Conservation (phyloP, 345 rosid genomes). For the Pugionium dolabratum region DNA sequence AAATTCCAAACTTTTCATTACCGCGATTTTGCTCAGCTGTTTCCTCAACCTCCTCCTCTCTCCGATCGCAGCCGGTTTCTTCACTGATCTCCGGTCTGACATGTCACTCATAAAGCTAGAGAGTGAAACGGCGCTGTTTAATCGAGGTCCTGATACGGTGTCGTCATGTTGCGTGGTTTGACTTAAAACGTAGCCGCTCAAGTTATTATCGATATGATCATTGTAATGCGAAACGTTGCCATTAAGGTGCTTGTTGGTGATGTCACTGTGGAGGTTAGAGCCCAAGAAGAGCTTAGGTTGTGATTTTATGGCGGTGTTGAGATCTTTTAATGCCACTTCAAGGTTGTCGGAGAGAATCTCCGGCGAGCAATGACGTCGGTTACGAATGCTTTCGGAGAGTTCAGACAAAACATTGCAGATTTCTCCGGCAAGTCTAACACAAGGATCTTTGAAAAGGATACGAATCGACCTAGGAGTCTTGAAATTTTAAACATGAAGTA, state of each 20-base stretch:
- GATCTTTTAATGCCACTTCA: conserved; percentile 69
- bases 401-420: conserved; percentile 63
- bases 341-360: conserved; percentile 75
- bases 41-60: conserved; percentile 60
- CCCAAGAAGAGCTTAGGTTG: conserved; percentile 85
- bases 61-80: conserved; percentile 25
- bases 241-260: conserved; percentile 27
- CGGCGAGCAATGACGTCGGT: conserved; percentile 72
- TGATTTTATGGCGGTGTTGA: conserved; percentile 67
- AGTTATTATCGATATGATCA: not conserved
- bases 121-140: conserved; percentile 38
- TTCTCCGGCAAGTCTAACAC: conserved; percentile 65
- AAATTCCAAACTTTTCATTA: conserved; percentile 72
- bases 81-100: conserved; percentile 47
- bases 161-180: not conserved
- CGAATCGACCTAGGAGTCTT: conserved; percentile 78
- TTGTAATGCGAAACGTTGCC: conserved; percentile 37
- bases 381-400: conserved; percentile 58
- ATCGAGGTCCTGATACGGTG: conserved; percentile 20
- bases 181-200: conserved; percentile 11
- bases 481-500: too few species aligned
- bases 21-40: conserved; percentile 65
- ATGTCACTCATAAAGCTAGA: conserved; percentile 56
- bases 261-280: conserved; percentile 44
- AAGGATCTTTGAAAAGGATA: conserved; percentile 66